A percentile compares a stretch with the other conserved stretches of the same genome.
Conservation (phyloP, 1,139 yeast genomes). For the Entelexis sorbosivorans region DNA sequence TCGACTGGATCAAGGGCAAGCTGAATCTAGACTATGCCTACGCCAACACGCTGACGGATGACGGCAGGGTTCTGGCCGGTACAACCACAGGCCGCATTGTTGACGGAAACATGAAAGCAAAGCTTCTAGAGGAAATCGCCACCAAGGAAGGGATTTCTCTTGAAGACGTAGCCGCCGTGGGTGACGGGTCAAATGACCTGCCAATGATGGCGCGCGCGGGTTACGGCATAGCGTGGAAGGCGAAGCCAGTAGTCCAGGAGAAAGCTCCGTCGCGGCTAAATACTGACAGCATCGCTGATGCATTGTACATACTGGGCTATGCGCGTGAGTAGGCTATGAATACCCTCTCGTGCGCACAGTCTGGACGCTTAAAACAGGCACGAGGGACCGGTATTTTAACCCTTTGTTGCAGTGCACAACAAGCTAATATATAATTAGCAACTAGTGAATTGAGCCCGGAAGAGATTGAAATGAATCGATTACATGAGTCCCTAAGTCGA, state of each 20-base stretch:
- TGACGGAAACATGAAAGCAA: constrained; percentile 76
- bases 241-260: constrained; percentile 80
- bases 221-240: constrained; percentile 93
- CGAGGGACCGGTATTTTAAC: too few species aligned
- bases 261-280: constrained; percentile 75
- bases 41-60: constrained; percentile 59
- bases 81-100: constrained; percentile 63
- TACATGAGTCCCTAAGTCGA: too few species aligned
- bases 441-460: too few species aligned
- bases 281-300: constrained; percentile 55
- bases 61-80: constrained; percentile 40
- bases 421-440: too few species aligned
- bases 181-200: constrained; percentile 95
- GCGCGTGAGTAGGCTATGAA: neutral
- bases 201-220: constrained; percentile 90
- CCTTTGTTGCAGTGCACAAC: too few species aligned
- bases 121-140: constrained; percentile 58
- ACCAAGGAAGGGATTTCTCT: constrained; percentile 48
- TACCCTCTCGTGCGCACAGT: too few species aligned
- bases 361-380: too few species aligned
- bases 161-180: constrained; percentile 60
- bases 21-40: constrained; percentile 75
- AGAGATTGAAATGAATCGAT: too few species aligned
- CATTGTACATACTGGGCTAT: constrained; percentile 65
- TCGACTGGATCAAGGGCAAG: constrained; percentile 55